Evolutionary conservation across 2,329 filamentous ascomycete genomes (phyloP).

Genomic region (Ophiocordyceps camponoti-floridani): DNA sequence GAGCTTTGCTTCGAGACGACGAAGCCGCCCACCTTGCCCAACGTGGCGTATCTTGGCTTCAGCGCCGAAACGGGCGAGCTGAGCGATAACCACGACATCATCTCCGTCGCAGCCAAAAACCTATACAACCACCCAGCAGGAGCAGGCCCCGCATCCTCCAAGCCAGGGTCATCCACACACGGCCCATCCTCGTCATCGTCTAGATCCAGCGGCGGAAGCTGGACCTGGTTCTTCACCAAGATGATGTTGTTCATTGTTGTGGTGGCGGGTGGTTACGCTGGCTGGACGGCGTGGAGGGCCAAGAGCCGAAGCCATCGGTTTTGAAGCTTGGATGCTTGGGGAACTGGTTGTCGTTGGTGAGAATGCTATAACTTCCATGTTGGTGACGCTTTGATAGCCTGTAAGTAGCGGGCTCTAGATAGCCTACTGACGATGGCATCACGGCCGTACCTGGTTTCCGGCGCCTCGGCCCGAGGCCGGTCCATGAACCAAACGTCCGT

Average conservation of each 20-base stretch:
- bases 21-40: constrained; percentile 58
- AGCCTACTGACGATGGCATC: no score
- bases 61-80: constrained; percentile 88
- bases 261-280: constrained; percentile 61
- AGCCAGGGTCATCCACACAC: constrained; percentile 13
- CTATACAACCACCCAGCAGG: constrained; percentile 49
- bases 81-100: constrained; percentile 93
- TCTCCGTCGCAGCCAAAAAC: constrained; percentile 72
- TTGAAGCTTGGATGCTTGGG: constrained; percentile 9
- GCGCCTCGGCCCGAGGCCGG: no score
- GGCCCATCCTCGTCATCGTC: constrained; percentile 7
- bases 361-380: no score
- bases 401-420: no score
- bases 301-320: constrained; percentile 43
- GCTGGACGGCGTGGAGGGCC: constrained; percentile 67
- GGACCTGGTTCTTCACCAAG: constrained; percentile 59
- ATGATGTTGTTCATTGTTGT: constrained; percentile 56
- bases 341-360: no score
- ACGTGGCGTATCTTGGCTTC: constrained; percentile 58
- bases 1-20: constrained; percentile 68
- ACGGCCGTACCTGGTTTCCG: no score
- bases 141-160: constrained; percentile 9
- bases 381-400: no score
- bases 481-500: no score
- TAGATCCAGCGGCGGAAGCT: constrained; percentile 28